These are phyloP conservation scores for Alternaria ventricosa DNA, from an alignment of 2,329 filamentous ascomycete genomes.

Conservation along the genomic window DNA sequence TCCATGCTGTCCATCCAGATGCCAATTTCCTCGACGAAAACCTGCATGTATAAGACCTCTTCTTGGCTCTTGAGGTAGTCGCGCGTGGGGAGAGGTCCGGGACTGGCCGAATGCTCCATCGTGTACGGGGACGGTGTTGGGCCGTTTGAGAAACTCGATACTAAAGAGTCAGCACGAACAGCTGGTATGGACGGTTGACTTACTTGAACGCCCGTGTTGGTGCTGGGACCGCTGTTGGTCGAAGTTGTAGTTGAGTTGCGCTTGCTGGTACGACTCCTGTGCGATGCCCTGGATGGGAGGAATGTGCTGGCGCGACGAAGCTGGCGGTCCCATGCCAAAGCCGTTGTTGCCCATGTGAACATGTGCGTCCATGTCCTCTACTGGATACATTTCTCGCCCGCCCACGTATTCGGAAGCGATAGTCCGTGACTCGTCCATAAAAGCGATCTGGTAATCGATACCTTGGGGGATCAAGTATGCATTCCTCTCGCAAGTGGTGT, in stretches of 20 bases:
- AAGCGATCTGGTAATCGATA: conserved; percentile 74
- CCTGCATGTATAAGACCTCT: conserved; percentile 87
- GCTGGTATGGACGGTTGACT: background rate
- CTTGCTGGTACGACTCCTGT: conserved; percentile 55
- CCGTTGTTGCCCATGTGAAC: conserved; percentile 30
- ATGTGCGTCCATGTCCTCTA: conserved; percentile 47
- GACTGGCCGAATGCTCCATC: conserved; percentile 33
- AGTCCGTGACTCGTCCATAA: conserved; percentile 85
- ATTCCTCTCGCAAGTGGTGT: conserved; percentile 75
- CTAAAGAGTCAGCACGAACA: conserved; percentile 20
- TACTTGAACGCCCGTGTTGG: conserved; percentile 31
- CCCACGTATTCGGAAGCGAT: conserved; percentile 91
- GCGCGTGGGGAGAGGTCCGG: conserved; percentile 47
- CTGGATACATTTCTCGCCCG: conserved; percentile 75
- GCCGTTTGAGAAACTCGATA: conserved; percentile 32
- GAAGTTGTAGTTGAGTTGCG: conserved; percentile 50
- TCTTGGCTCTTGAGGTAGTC: conserved; percentile 76
- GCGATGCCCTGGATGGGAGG: conserved; percentile 60
- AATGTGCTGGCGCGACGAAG: conserved; percentile 56
- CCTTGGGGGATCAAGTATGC: conserved; percentile 54
- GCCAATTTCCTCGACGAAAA: conserved; percentile 88
- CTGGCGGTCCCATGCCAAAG: conserved; percentile 38
- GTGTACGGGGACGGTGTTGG: conserved; percentile 33
- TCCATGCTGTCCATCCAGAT: conserved; percentile 96
- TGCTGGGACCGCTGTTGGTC: conserved; percentile 40